Conservation (phyloP, 768 basidiomycete species). For the Russula foetens region DNA sequence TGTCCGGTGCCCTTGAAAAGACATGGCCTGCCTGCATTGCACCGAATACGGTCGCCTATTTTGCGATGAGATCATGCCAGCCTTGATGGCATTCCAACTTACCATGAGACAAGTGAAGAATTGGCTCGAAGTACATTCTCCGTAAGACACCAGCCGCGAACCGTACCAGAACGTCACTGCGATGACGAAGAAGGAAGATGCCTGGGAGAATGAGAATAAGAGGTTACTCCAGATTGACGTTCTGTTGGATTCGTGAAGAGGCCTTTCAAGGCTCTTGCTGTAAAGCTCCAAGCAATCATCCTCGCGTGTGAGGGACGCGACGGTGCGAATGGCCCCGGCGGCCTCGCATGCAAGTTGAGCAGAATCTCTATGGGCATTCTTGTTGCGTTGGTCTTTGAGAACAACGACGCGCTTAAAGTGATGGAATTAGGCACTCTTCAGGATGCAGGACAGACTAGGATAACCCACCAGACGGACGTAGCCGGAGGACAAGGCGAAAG, state of each 20-base stretch:
- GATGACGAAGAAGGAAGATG: slow-evolving; percentile 71
- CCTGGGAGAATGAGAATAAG: slow-evolving; percentile 66
- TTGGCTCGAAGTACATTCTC: slow-evolving; percentile 40
- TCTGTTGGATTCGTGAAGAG: no score
- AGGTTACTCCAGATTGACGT: slow-evolving; percentile 53
- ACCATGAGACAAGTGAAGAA: slow-evolving; percentile 88
- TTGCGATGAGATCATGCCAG: slow-evolving; percentile 28
- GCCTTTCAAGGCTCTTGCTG: slow-evolving; percentile 59
- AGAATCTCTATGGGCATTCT: slow-evolving; percentile 64
- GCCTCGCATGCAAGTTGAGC: slow-evolving; percentile 85
- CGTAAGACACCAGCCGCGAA: slow-evolving; percentile 47
- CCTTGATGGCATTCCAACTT: slow-evolving; percentile 23
- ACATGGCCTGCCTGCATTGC: slow-evolving; percentile 81
- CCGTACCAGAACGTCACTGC: slow-evolving; percentile 78
- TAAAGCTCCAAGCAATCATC: slow-evolving; percentile 62
- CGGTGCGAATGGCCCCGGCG: no score
- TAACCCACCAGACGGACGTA: slow-evolving; percentile 67
- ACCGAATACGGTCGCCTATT: slow-evolving; percentile 71
- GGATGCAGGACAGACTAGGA: background rate
- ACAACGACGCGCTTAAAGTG: no score
- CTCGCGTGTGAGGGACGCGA: no score
- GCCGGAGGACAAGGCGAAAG: slow-evolving; percentile 59
- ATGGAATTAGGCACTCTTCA: background rate
- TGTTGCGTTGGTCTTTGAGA: slow-evolving; percentile 81
- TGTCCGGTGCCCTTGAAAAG: slow-evolving; percentile 75